Base-by-base conservation (phyloP, 805 yeast species). In the Yamadazyma paraphyllophila region DNA sequence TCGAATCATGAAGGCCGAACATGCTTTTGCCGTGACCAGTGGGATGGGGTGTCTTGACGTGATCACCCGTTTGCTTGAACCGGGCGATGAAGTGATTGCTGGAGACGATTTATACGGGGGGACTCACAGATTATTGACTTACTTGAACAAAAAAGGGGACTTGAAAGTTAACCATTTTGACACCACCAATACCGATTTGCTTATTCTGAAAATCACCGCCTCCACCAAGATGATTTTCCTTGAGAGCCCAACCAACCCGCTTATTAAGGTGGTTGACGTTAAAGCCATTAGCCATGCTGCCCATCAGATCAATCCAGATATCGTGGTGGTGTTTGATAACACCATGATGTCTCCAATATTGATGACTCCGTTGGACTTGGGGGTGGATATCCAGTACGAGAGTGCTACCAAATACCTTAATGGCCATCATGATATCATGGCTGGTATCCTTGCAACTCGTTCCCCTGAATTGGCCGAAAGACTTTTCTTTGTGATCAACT, bases 391-490 rank as follows among this genome's bases (percentile, higher is more conserved):
- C 46, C 96, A 88, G 46, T 92, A 91, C 63, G 98, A 91, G 63
- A 83, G 92, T 10, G 97, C 95, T 12, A 91, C 98, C 36, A 91
- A 91, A 66, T 91, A 88, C 61, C 73, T 91, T 55, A 86, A 90
- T 58, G 97, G 97, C 7, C 98, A 91, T 63, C 98, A 91, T 65
- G 97, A 92, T 63, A 80, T 91, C 57, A 91, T 91, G 98, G 97
- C 96, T 17, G 98, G 98, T 46, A 82, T 87, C 12, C 71, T 91
- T 47, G 96, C 96, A 17, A 81, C 85, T 24, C 76, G 83, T 50
- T 74, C 73, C 42, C 67, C 77, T 17, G 74, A 77, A 44, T 67
- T 91, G 38, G 92, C 90, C 13, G 83, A 86, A 44, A 71, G 78
- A 36, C 56, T 92, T 10, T 88, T 78, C 62, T 85, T 79, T 62